Evolutionary conservation across 371 early-diverging fungal species (phyloP), one percentile per base, ranked within the genome.

Genomic region (Apophysomyces variabilis): DNA sequence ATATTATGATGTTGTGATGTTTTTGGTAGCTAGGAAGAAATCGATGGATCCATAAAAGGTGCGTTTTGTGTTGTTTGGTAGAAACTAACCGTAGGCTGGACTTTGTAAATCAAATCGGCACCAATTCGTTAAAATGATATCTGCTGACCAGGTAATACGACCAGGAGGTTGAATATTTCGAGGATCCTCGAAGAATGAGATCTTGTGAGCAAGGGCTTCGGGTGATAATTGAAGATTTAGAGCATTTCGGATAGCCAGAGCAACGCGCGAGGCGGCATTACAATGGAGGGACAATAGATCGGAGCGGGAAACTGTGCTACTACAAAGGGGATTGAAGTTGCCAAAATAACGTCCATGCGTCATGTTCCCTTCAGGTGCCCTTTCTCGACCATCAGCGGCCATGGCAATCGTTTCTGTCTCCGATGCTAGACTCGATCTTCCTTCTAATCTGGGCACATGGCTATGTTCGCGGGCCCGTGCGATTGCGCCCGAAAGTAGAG

Each of bases 111-210:
- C 81, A 73, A 76, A 76, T 59, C 64, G 68, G 50, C 75, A 80
- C 81, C 81, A 80, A 50, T 80, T 80, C 8, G 81, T 76, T 47
- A 78, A 68, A 2, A 78, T 72, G 1, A 80, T 12, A 63, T 80
- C 81, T 37, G 78, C 76, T 9, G 66, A n/a, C 69, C 69, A 80
- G n/a, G 12, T 14, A 9, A 80, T 66, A 57, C 76, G 73, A 50
- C 54, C 54, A 11, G 54, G 26, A 50, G 54, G 54, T 18, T 4
- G 5, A 11, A 1, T 50, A 26, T 50, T 18, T 26, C 64, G 44
- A 18, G 75, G 71, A 41, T 50, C 43, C 14, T 80, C 78, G 50
- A 76, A 76, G 35, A 80, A 80, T 26, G 73, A 57, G 60, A 80
- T 67, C 61, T 69, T 71, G 45, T 74, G 54, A 45, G 71, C 76